phyloP scores from a whole-genome alignment of 2,329 filamentous ascomycete genomes.

The Exserohilum rostratum region DNA sequence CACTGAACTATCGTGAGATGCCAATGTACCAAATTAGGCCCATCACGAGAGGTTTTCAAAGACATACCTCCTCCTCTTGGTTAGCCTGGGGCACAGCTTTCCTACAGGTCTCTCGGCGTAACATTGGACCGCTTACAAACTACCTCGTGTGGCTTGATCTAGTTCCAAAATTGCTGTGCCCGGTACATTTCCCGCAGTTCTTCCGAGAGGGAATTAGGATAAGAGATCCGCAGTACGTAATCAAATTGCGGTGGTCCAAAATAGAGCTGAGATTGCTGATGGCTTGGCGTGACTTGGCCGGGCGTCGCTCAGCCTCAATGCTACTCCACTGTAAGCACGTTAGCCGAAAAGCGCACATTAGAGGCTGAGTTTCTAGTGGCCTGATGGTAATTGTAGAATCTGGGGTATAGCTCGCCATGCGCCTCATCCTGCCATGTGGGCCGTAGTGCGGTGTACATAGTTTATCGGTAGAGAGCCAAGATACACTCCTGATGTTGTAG shows the following conservation, averaged over 20 bases:
- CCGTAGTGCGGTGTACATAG: neutral
- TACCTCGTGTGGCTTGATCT: neutral
- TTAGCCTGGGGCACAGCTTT: constrained; percentile 6
- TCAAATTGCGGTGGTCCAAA: neutral
- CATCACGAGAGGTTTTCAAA: neutral
- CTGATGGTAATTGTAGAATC: neutral
- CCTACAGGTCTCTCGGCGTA: neutral
- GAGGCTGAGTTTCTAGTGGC: neutral
- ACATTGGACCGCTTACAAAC: neutral
- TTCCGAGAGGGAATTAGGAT: neutral
- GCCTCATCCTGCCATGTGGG: neutral
- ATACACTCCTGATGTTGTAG: neutral
- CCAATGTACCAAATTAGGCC: neutral
- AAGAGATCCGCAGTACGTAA: neutral
- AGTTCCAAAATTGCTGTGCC: neutral
- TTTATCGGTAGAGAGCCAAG: neutral
- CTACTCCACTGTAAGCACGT: neutral
- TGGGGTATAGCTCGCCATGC: neutral
- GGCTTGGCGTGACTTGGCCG: neutral
- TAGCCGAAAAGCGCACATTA: neutral
- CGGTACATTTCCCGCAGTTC: neutral
- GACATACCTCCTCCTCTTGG: neutral
- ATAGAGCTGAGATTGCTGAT: constrained; percentile 4
- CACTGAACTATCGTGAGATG: neutral
- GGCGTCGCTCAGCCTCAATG: neutral